These are phyloP conservation scores for Nemania sp. DNA, from an alignment of 2,329 filamentous ascomycete species.

Conservation along the genomic window DNA sequence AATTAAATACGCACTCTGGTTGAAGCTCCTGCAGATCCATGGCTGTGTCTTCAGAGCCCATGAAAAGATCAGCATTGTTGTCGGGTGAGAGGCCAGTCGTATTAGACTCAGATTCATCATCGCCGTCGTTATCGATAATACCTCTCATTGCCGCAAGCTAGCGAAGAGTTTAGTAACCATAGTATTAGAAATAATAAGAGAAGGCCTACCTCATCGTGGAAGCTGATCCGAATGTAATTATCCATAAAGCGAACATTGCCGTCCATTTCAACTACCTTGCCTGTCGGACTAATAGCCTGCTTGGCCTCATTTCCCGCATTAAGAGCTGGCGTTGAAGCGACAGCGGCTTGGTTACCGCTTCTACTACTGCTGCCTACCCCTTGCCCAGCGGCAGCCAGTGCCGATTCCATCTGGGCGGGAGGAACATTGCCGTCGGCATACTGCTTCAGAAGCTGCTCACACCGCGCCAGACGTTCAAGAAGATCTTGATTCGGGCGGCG, in stretches of 20 bases:
- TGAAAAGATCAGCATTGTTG: conserved; percentile 23
- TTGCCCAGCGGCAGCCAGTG: neutral
- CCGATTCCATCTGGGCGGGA: neutral
- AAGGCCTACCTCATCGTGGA: conserved; percentile 25
- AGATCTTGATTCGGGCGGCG: conserved; percentile 29
- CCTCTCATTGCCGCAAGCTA: conserved; percentile 26
- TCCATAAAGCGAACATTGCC: conserved; percentile 28
- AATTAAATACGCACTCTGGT: conserved; percentile 21
- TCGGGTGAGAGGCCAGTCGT: conserved; percentile 18
- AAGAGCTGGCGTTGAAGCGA: neutral
- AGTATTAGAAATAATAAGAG: neutral
- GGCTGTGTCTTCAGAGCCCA: conserved; percentile 19
- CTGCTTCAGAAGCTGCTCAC: conserved; percentile 28
- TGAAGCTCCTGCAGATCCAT: conserved; percentile 24
- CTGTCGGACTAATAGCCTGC: neutral
- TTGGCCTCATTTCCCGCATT: conserved; percentile 1
- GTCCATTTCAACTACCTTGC: conserved; percentile 26
- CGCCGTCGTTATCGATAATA: conserved; percentile 25
- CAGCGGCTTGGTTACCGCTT: conserved; percentile 8
- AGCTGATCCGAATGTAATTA: conserved; percentile 26
- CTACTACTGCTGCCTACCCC: neutral
- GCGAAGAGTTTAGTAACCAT: conserved; percentile 5
- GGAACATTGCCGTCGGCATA: conserved; percentile 23
- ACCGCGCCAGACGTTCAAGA: conserved; percentile 26
- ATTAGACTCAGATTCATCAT: conserved; percentile 19